These are phyloP conservation scores for Saccharomyces paradoxus DNA, from an alignment of 805 yeast genomes.

Conservation along the genomic window DNA sequence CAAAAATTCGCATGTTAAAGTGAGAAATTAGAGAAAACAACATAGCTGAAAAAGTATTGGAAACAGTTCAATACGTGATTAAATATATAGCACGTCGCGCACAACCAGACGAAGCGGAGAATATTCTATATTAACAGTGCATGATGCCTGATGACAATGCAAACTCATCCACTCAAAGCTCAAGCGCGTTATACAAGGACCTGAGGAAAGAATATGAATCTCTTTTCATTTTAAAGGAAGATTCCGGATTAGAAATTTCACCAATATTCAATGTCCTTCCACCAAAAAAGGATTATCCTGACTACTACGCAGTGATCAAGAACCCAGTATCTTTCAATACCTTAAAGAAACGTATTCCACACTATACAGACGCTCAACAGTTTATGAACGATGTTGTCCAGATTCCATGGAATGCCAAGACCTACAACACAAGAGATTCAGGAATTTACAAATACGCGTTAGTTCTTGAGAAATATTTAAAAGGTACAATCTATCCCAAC, in stretches of 20 bases:
- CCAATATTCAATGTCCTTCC: slow-evolving; percentile 44
- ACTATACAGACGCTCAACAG: slow-evolving; percentile 54
- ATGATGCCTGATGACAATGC: neutral
- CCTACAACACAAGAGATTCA: slow-evolving; percentile 67
- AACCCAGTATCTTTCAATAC: slow-evolving; percentile 78
- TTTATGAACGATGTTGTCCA: slow-evolving; percentile 74
- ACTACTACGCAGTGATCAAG: slow-evolving; percentile 70
- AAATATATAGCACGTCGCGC: neutral
- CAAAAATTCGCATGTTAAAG: neutral
- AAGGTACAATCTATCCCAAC: slow-evolving; percentile 31
- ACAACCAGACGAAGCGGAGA: neutral
- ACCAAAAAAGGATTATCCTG: slow-evolving; percentile 54
- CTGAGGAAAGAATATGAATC: slow-evolving; percentile 15
- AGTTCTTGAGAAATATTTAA: slow-evolving; percentile 36
- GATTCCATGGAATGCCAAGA: slow-evolving; percentile 83
- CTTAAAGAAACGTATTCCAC: slow-evolving; percentile 51
- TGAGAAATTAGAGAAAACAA: neutral
- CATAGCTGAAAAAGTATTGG: neutral
- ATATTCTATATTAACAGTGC: neutral
- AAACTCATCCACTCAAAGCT: neutral
- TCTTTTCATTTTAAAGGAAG: slow-evolving; percentile 22
- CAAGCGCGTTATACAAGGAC: neutral
- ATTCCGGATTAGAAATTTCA: slow-evolving; percentile 21
- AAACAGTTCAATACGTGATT: neutral
- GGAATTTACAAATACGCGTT: slow-evolving; percentile 60